Evolutionary conservation across 1,284 basidiomycete genomes (phyloP).

Genomic region (Ceratobasidium sp.): DNA sequence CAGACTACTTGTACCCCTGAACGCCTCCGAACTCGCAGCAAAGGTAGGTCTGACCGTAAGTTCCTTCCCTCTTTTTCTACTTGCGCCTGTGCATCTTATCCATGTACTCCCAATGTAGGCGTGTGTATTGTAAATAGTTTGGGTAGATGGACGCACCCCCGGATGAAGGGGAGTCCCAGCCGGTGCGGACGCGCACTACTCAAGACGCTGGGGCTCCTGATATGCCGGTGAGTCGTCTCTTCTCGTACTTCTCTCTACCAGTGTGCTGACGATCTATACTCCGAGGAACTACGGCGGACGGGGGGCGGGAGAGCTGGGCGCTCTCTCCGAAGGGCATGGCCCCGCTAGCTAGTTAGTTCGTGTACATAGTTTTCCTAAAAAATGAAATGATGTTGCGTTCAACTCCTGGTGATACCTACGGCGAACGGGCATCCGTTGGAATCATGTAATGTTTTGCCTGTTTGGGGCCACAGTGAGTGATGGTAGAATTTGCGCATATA

Average conservation of each 20-base stretch:
- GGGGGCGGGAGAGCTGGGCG: no score
- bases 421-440: no score
- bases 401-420: no score
- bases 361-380: no score
- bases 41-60: neutral
- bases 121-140: neutral
- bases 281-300: neutral
- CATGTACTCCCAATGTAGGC: neutral
- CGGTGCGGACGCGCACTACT: slow-evolving; percentile 19
- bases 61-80: neutral
- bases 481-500: no score
- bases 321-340: no score
- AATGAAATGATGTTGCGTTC: no score
- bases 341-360: no score
- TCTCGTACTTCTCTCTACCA: neutral
- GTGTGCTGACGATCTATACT: neutral
- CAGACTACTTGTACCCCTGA: neutral
- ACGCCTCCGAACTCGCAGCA: neutral
- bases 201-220: slow-evolving; percentile 10
- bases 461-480: no score
- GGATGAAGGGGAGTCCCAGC: slow-evolving; percentile 1
- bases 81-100: neutral
- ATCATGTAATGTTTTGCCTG: no score
- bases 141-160: slow-evolving; percentile 4
- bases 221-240: slow-evolving; percentile 9